phyloP scores from a whole-genome alignment of 345 rosid species.

The Abelmoschus esculentus region DNA sequence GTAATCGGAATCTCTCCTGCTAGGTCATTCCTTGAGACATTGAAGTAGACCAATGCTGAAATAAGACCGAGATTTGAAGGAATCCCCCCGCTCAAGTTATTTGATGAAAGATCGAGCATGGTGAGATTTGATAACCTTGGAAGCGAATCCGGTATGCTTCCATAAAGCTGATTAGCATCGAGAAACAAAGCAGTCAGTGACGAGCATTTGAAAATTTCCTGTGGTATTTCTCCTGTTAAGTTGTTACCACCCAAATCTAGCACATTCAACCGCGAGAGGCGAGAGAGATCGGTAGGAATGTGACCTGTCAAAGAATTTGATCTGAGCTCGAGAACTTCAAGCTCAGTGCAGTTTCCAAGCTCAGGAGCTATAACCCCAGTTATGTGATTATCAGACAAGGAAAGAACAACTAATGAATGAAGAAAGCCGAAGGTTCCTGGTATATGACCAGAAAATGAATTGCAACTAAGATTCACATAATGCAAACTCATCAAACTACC shows the following conservation, averaged over 20 bases:
- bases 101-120: conserved; percentile 61
- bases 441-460: conserved; percentile 57
- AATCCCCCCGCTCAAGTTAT: conserved; percentile 70
- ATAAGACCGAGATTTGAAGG: conserved; percentile 47
- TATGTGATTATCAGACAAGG: conserved; percentile 62
- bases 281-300: conserved; percentile 69
- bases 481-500: conserved; percentile 72
- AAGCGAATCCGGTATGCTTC: conserved; percentile 57
- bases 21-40: conserved; percentile 66
- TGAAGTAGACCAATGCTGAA: conserved; percentile 47
- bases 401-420: conserved; percentile 49
- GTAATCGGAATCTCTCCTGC: conserved; percentile 60
- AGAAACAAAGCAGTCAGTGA: conserved; percentile 44
- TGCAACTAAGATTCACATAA: conserved; percentile 62
- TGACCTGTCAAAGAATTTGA: conserved; percentile 53
- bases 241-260: conserved; percentile 68
- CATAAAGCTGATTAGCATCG: conserved; percentile 58
- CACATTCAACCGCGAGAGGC: conserved; percentile 37
- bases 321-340: conserved; percentile 66
- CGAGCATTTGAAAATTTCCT: conserved; percentile 40
- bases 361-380: conserved; percentile 63
- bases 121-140: conserved; percentile 50
- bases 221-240: conserved; percentile 63
- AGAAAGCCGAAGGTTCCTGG: conserved; percentile 73
- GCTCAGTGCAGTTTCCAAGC: conserved; percentile 79